Conservation (phyloP, 2,329 filamentous ascomycete species). For the Cytospora leucostoma region DNA sequence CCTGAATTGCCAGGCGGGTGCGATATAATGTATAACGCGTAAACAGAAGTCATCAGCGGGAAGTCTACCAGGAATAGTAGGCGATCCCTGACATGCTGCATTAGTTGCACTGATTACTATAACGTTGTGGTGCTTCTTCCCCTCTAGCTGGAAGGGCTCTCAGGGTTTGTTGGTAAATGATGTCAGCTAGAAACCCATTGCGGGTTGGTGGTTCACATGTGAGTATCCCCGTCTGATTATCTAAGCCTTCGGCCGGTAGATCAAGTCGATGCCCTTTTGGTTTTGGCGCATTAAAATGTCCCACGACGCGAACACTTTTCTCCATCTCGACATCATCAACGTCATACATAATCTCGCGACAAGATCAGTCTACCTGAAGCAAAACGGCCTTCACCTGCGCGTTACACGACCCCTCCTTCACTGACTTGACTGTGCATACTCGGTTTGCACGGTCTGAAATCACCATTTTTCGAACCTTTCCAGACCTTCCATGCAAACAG, state of each 20-base stretch:
- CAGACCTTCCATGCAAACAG: slow-evolving; percentile 67
- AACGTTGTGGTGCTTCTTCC: too few species aligned
- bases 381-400: slow-evolving; percentile 9
- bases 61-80: too few species aligned
- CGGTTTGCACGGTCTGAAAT: slow-evolving; percentile 52
- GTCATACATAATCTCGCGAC: slow-evolving; percentile 23
- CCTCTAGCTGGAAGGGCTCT: too few species aligned
- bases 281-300: background rate
- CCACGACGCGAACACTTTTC: background rate
- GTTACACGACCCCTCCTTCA: slow-evolving; percentile 5
- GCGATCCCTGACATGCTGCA: too few species aligned
- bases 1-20: too few species aligned
- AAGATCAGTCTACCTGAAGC: slow-evolving; percentile 9
- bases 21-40: too few species aligned
- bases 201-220: too few species aligned
- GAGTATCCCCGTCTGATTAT: background rate
- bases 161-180: background rate
- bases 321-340: slow-evolving; percentile 12
- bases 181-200: background rate
- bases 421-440: slow-evolving; percentile 52
- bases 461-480: slow-evolving; percentile 37
- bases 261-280: background rate
- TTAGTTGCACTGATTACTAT: too few species aligned
- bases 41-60: too few species aligned
- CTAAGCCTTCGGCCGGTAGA: background rate